Base-by-base conservation (phyloP, 225 moss, liverwort and hornwort species). In the Sphagnum contortum region DNA sequence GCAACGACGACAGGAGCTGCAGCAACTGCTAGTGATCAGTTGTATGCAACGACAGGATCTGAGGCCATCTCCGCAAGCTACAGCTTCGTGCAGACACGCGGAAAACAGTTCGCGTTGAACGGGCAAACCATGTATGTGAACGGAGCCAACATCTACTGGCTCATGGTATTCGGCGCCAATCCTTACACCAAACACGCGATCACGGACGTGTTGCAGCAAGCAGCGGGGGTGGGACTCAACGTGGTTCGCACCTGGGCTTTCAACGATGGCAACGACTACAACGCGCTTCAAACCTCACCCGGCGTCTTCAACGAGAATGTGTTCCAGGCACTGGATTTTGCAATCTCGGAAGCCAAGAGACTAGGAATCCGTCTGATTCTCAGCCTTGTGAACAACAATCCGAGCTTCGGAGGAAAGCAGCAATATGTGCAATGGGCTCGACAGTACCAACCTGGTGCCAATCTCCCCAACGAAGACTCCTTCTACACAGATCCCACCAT, bases 211-310 rank as follows among this genome's bases (percentile, higher is more conserved):
- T 58, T 88, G 1, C 64, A 13, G 4, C 61, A 86, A 47, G 74
- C 85, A 0, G 75, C 77, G 1, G 50, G 80, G 8, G 73, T 80
- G 4, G 88, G 88, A 2, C 55, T 75, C 6, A 88, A 77, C 3
- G 88, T 88, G 0, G 82, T 76, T 69, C 88, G 88, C 7, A 70
- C 86, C 8, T 88, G 88, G 88, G 88, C 88, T 3, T 88, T 88
- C 62, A 75, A 85, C 3, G 88, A 88, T 47, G 88, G 88, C 0
- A 69, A 8, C 29, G 70, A 66, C 47, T 47, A 59, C 66, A 55
- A 58, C 44, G 80, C 86, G 50, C 83, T 89, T 13, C 88, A 89
- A 64, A 69, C 48, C 57, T 62, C 74, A 3, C 88, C 88, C 0
- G 88, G 88, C 12, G 76, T 86, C 44, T 89, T 83, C 64, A 75